phyloP scores from a whole-genome alignment of 1,284 basidiomycete genomes.

The Microbotryum violaceum region DNA sequence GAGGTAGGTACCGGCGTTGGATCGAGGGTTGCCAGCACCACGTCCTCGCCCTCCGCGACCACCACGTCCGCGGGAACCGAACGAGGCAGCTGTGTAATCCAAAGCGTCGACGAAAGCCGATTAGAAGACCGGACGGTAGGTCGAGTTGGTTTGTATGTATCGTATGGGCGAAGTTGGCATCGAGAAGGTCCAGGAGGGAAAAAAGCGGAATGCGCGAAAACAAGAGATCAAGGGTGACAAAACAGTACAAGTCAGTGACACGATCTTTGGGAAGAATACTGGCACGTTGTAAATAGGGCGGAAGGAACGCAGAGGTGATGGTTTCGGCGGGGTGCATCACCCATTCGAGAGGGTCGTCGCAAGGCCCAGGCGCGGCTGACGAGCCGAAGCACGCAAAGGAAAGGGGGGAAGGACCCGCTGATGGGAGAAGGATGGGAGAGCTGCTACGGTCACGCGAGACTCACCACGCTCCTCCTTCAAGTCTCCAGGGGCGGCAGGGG shows the following conservation, averaged over 20 bases:
- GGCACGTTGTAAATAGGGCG: background rate
- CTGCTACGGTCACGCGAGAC: background rate
- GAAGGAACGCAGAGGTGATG: background rate
- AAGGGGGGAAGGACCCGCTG: background rate
- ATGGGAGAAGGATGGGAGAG: too few species aligned
- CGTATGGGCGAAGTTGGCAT: too few species aligned
- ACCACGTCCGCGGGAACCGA: conserved; percentile 16
- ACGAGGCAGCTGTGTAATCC: conserved; percentile 18
- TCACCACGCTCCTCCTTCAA: conserved; percentile 33
- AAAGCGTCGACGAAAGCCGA: background rate
- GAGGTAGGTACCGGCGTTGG: conserved; percentile 32
- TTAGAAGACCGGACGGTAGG: background rate
- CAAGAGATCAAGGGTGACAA: background rate
- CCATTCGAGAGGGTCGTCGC: background rate
- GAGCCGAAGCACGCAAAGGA: background rate
- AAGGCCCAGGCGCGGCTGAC: background rate
- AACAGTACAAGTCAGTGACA: background rate
- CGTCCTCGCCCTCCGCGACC: conserved; percentile 20
- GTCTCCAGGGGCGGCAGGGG: conserved; percentile 19
- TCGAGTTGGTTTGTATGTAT: background rate
- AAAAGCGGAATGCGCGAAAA: background rate
- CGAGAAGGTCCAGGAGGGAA: background rate
- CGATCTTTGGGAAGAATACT: too few species aligned
- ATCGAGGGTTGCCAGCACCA: conserved; percentile 27
- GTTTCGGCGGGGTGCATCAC: background rate